Evolutionary conservation across 495 filamentous ascomycete species (phyloP), one percentile per base, ranked within the genome.

Genomic region (Aspergillus saccharolyticus): DNA sequence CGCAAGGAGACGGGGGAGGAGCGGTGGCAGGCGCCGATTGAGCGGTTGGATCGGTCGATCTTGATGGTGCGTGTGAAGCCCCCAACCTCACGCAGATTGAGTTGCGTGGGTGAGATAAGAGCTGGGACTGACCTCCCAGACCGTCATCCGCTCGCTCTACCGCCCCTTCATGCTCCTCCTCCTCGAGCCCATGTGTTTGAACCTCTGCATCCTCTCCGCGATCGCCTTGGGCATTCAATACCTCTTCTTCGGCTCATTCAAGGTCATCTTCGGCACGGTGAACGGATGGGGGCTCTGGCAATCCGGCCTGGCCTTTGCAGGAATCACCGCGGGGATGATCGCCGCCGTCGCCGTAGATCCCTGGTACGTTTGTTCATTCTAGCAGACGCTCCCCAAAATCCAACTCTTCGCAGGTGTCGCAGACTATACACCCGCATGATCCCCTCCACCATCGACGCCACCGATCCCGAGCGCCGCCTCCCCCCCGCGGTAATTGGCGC

Each of bases 201-300:
- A 86, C 53, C 83, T 95, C n/a, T 91, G 89, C 69, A 61, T 90
- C 9, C 86, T 90, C 60, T 84, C 85, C 7, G 87, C 89, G 30
- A 73, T 96, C n/a, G 73, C 92, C 4, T 77, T 95, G 0, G 90
- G 89, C 2, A 81, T 92, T 42, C 72, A 94, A 3, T 94, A 96
- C 65, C 79, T 96, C 15, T 96, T 94, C 75, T 93, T 96, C 69
- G 89, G 90, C 18, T 89, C 89, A 0, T 93, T 93, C 63, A 77
- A 85, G 1, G 69, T 93, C 20, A 83, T 92, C n/a, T 96, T 93
- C 67, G 61, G 74, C 20, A 75, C 79, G 21, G 83, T 85, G 54
- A 83, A 93, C 68, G 80, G 79, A 33, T 91, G 95, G 70, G 82
- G 81, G 24, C 76, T 86, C 43, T 81, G 89, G 16, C 90, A 90